Conservation (phyloP, 1,284 basidiomycete species). For the Marasmius tenuissimus region DNA sequence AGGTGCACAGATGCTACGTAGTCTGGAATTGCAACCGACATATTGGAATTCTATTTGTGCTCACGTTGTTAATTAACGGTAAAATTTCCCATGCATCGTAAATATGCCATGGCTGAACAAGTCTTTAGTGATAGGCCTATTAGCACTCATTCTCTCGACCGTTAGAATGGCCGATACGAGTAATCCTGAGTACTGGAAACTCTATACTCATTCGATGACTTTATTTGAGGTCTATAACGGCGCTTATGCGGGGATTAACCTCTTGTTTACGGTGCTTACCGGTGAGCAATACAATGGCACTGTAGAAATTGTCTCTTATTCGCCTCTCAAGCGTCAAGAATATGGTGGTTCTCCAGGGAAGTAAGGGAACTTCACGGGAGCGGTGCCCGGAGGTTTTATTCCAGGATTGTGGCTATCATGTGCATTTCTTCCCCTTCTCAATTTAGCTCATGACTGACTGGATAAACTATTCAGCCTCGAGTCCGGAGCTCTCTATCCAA, state of each 20-base stretch:
- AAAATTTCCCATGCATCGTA: background rate
- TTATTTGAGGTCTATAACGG: background rate
- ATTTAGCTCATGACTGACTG: background rate
- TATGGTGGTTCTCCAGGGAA: background rate
- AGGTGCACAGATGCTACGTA: background rate
- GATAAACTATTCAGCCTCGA: background rate
- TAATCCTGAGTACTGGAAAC: background rate
- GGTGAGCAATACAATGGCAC: background rate
- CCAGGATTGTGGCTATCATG: background rate
- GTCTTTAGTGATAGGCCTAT: background rate
- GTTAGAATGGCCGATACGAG: background rate
- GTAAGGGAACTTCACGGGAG: background rate
- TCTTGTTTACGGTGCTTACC: background rate
- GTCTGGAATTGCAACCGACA: background rate
- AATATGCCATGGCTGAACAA: background rate
- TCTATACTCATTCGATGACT: no score
- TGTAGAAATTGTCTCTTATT: background rate
- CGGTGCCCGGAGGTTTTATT: background rate
- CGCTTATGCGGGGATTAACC: background rate
- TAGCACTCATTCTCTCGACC: background rate
- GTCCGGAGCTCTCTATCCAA: background rate
- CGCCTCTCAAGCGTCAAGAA: background rate
- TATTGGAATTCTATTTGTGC: background rate
- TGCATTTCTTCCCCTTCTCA: no score
- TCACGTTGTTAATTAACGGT: background rate